Evolutionary conservation across 2,329 filamentous ascomycete species (phyloP).

Genomic region (Penicillium frequentans): DNA sequence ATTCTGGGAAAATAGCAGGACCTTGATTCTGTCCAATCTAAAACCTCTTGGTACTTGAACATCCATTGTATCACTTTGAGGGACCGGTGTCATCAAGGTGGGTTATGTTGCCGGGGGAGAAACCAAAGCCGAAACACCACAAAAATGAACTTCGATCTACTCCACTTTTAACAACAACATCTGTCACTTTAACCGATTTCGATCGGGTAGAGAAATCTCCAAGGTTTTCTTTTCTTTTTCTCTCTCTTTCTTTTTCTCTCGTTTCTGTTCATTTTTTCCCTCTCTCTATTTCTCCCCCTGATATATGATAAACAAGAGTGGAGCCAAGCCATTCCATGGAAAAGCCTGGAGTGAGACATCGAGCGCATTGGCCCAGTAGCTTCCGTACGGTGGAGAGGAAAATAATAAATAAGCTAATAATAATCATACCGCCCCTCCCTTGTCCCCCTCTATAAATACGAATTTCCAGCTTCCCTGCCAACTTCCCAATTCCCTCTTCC

Average conservation of each 20-base stretch:
- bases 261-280: too few relatives aligned
- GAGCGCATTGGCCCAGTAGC: slow-evolving; percentile 10
- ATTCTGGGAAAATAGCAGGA: too few relatives aligned
- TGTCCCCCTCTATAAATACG: slow-evolving; percentile 27
- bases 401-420: slow-evolving; percentile 13
- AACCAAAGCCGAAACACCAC: background rate
- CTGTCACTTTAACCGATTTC: too few relatives aligned
- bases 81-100: background rate
- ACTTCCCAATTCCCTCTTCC: background rate
- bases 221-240: too few relatives aligned
- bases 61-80: background rate
- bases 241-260: background rate
- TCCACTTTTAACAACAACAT: background rate
- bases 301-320: background rate
- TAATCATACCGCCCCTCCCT: slow-evolving; percentile 18
- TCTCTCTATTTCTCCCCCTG: background rate
- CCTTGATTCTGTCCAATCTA: background rate
- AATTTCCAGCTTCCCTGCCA: slow-evolving; percentile 5
- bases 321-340: slow-evolving; percentile 2
- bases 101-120: background rate
- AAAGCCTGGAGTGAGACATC: slow-evolving; percentile 16
- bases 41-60: too few relatives aligned
- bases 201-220: too few relatives aligned
- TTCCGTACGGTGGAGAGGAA: slow-evolving; percentile 6
- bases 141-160: background rate